phyloP scores from a whole-genome alignment of 2,329 filamentous ascomycete genomes.

The Penicillium paneum region DNA sequence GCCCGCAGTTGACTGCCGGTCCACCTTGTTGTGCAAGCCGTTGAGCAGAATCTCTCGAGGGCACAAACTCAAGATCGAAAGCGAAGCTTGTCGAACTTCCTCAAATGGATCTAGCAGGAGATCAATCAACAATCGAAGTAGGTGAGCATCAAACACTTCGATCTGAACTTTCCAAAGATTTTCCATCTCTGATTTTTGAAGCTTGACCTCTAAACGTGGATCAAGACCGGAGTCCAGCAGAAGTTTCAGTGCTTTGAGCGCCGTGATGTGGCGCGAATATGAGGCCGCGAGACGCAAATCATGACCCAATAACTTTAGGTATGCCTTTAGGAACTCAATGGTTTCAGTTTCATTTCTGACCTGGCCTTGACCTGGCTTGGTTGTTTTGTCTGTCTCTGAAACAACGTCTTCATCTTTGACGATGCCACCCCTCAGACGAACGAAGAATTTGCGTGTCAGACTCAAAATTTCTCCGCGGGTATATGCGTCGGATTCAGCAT shows the following conservation, averaged over 20 bases:
- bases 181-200: constrained; percentile 50
- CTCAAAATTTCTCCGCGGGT: constrained; percentile 77
- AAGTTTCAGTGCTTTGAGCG: constrained; percentile 66
- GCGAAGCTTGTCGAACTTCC: constrained; percentile 67
- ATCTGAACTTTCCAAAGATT: constrained; percentile 52
- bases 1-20: constrained; percentile 20
- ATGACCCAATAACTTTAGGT: constrained; percentile 65
- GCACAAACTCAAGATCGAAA: constrained; percentile 45
- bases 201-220: constrained; percentile 38
- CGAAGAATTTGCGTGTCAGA: constrained; percentile 71
- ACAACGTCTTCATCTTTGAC: constrained; percentile 36
- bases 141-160: constrained; percentile 39
- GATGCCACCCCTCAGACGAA: constrained; percentile 67
- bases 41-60: constrained; percentile 30
- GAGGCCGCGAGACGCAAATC: constrained; percentile 79
- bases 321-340: constrained; percentile 66
- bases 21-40: constrained; percentile 3
- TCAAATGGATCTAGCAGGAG: constrained; percentile 88
- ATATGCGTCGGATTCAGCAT: constrained; percentile 82
- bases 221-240: constrained; percentile 70
- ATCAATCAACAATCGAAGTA: constrained; percentile 64
- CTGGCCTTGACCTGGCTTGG: constrained; percentile 24
- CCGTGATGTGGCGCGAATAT: constrained; percentile 84
- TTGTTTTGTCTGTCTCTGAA: constrained; percentile 7
- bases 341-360: constrained; percentile 52